Base-by-base conservation (phyloP, 106 monocot species). In the Dendrobium officinale region DNA sequence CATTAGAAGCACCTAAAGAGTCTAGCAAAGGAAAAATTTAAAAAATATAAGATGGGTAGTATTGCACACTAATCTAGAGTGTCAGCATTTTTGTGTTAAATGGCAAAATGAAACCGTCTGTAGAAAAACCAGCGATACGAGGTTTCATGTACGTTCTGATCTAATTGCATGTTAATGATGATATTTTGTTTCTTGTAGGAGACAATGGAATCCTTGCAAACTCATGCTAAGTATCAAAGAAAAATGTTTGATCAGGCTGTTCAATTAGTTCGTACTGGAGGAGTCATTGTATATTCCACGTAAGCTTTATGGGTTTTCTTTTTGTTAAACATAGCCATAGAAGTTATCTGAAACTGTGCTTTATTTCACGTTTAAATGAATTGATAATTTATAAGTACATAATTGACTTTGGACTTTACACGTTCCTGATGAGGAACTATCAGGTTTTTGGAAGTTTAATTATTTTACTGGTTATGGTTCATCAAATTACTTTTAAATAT, bases 231-330 rank as follows among this genome's bases (percentile, higher is more conserved):
- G 31, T 98, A 98, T 79, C 98, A 98, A 80, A 88, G 88, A 80
- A 94, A 47, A 64, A 91, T 98, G 91, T 86, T 98, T 86, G 94
- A 95, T 75, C 98, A 92, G 78, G 98, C 98, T 76, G 83, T 95
- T 84, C 92, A 94, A 84, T 82, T 98, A 77, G 98, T 98, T 88
- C 92, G 92, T 22, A 79, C 94, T 22, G 98, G 98, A 31, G 98
- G 98, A 15, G 85, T 94, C 41, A 81, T 98, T 83, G 94, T 98
- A 24, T 98, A 98, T 79, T 98, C 98, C 6, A 98, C 98, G 98
- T 95, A 77, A 95, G 73, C n/a, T 3, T n/a, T 61, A n/a, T 1
- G 42, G 42, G 6, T 19, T 31, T 42, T 73, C 11, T 31, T 16
- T 73, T 43, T 43, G 37, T 43, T 33, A 2, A 33, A 2, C 70